Evolutionary conservation across 352 stramenopile genomes (phyloP), one percentile per base, ranked within the genome.

Genomic region (Lagenidium sp.): DNA sequence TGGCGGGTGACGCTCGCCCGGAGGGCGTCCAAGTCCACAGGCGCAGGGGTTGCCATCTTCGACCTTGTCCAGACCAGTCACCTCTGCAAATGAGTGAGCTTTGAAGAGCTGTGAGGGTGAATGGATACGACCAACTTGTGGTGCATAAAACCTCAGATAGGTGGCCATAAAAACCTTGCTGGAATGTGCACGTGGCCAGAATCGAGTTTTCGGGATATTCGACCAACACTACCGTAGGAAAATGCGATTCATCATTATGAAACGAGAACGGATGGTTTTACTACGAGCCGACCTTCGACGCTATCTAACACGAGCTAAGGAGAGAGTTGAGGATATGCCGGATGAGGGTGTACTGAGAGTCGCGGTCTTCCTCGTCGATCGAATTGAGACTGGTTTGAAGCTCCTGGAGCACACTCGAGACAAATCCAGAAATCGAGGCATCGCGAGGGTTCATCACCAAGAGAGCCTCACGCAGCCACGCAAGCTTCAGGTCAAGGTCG

Each of bases 1-100:
- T 99, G 96, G 47, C 94, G 95, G 49, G 95, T 97, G 53, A 98
- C 94, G 50, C 88, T 70, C 42, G 96, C 95, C 31, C 89, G 87
- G 21, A 98, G 66, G 16, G 76, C 90, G 41, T 98, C 94, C 36
- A 98, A 63, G 64, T 98, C 89, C 57, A 97, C 65, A n/a, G 51
- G 51, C 5, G 22, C 28, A 30, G 28, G 21, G 20, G 50, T 50
- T 16, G 37, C 47, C 51, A 60, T 60, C 7, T 10, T 60, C 30
- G 46, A 32, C 8, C 15, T 8, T 32, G 28, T n/a, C n/a, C n/a
- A n/a, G n/a, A n/a, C n/a, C n/a, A n/a, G n/a, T n/a, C n/a, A n/a
- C n/a, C n/a, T n/a, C n/a, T n/a, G n/a, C n/a, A n/a, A n/a, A n/a
- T n/a, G n/a, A n/a, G n/a, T n/a, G n/a, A n/a, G n/a, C n/a, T n/a